Percentiles rank a stretch among this genome's conserved stretches.
phyloP scores from a whole-genome alignment of 306 rosid genomes.

The Cicer judaicum region DNA sequence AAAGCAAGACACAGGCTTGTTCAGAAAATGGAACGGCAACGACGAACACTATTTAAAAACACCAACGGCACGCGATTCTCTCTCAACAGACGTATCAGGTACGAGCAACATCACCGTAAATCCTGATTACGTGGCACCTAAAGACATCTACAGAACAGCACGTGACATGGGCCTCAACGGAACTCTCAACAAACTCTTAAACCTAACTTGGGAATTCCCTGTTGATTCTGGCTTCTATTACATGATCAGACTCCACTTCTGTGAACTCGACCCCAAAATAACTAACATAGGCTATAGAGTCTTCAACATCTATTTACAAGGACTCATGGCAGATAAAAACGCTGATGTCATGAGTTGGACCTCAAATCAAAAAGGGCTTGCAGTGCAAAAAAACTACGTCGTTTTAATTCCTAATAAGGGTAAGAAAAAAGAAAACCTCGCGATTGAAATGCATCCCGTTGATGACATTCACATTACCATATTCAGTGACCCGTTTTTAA shows the following conservation, averaged over 20 bases:
- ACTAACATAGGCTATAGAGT: fast-evolving
- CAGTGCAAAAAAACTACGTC: slow-evolving; percentile 37
- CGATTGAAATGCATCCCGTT: slow-evolving; percentile 37
- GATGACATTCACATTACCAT: fast-evolving
- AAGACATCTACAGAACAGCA: slow-evolving; percentile 26
- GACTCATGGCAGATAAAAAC: not conserved
- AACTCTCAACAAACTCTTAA: not conserved
- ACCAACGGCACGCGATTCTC: fast-evolving
- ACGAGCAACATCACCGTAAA: not conserved
- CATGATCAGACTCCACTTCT: slow-evolving; percentile 54
- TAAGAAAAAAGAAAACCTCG: slow-evolving; percentile 35
- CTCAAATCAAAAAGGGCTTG: not conserved
- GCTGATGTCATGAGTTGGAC: slow-evolving; percentile 43
- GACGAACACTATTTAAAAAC: not conserved
- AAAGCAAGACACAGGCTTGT: slow-evolving; percentile 39
- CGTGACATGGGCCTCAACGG: slow-evolving; percentile 39
- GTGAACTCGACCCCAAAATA: slow-evolving; percentile 36
- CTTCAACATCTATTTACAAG: slow-evolving; percentile 46
- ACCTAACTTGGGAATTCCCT: slow-evolving; percentile 41
- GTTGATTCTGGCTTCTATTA: slow-evolving; percentile 43
- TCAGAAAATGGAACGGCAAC: slow-evolving; percentile 34
- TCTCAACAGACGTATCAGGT: fast-evolving
- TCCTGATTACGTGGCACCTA: slow-evolving; percentile 49
- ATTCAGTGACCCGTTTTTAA: slow-evolving; percentile 44
- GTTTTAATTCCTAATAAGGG: not conserved